Base-by-base conservation (phyloP, 768 basidiomycete species). In the Auricularia cornea region DNA sequence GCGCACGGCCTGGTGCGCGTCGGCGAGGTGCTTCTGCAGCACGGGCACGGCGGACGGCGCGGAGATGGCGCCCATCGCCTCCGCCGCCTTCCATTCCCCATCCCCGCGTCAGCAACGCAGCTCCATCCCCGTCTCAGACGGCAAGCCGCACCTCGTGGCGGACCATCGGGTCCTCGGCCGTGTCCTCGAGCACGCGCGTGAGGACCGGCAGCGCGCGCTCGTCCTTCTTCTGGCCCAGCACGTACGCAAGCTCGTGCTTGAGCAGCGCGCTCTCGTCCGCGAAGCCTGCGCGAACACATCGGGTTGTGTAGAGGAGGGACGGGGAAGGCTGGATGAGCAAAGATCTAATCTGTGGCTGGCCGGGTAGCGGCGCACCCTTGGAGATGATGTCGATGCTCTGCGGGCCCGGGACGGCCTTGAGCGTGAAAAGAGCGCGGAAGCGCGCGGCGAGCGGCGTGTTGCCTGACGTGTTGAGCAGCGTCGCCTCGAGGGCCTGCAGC, bases 161-260 rank as follows among this genome's bases (percentile, higher is more conserved):
- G 65, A 98, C 97, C 97, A 99, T 99, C 0, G 93, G 88, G 73
- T 96, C 90, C 72, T 95, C 88, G 20, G 78, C 70, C 44, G 73
- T 71, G 70, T 94, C 80, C 66, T 82, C 78, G 40, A 99, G 81
- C 3, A 95, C 90, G 2, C 78, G 74, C 71, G 92, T 89, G 3
- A 99, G 84, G 20, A 83, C 81, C 5, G 93, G 88, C 12, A 98
- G 78, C 0, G 96, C 97, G 2, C 80, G 78, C 0, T 77, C 69
- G 33, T 81, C 81, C 68, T 87, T 87, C 76, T 95, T 89, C 75
- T 99, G 97, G 0, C 97, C 97, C 3, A 99, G 82, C 70, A 94
- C 95, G 73, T 98, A 99, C 1, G 97, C 97, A 2, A 99, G 82
- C 71, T 99, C 97, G 73, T 99, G 97, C 71, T 98, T 98, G 33